A percentile compares a stretch with the other conserved stretches of the same genome.
Conservation (phyloP, 1,139 yeast genomes). For the Yamadazyma taylorii region DNA sequence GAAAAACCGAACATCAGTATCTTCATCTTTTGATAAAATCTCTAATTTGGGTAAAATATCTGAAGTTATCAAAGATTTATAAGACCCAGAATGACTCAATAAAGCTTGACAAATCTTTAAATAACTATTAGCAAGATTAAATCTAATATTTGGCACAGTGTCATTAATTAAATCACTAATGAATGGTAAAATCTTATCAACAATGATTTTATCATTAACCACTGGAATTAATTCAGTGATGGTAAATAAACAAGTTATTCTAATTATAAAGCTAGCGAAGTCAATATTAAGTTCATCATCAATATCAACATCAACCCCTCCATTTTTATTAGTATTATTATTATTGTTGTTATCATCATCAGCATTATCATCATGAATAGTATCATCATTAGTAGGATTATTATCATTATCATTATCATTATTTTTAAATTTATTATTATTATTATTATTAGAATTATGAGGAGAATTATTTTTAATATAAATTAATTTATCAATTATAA, state of each 20-base stretch:
- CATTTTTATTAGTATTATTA: constrained; percentile 18
- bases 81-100: constrained; percentile 4
- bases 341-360: constrained; percentile 13
- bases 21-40: constrained; percentile 67
- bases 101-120: constrained; percentile 58
- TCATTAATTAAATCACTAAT: constrained; percentile 70
- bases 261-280: constrained; percentile 73
- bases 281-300: constrained; percentile 42
- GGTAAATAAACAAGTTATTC: constrained; percentile 89
- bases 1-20: constrained; percentile 87
- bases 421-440: constrained; percentile 8
- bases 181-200: constrained; percentile 74
- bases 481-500: constrained; percentile 76
- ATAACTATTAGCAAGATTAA: constrained; percentile 89
- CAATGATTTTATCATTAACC: constrained; percentile 56
- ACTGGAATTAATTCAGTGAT: constrained; percentile 77
- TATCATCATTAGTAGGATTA: constrained; percentile 18
- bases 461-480: constrained; percentile 15
- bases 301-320: constrained; percentile 20
- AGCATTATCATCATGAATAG: constrained; percentile 21
- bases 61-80: constrained; percentile 39
- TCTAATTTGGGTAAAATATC: constrained; percentile 67
- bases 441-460: constrained; percentile 8
- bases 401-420: constrained; percentile 15
- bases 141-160: constrained; percentile 90